Base-by-base conservation (phyloP, 768 basidiomycete species). In the Kwoniella bestiolae region DNA sequence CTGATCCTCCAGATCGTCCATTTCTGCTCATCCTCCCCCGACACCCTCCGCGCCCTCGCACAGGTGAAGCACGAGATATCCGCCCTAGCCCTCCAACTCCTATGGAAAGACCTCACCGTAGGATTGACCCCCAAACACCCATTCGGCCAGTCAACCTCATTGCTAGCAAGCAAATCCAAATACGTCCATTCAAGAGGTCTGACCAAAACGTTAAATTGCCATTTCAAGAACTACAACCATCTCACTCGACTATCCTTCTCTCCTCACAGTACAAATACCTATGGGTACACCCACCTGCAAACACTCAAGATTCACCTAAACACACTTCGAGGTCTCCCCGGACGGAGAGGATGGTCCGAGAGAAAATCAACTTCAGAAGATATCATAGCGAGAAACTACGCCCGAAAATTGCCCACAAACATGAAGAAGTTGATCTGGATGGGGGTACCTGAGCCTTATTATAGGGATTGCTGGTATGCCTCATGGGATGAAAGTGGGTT, bases 221-320 rank as follows among this genome's bases (percentile, higher is more conserved):
- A 55, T 55, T 55, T 55, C 11, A 34, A 32, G 2, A 55, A 55
- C 34, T 55, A 55, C 23, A 55, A 21, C n/a, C 34, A 55, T 35
- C 23, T 55, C 12, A 26, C 18, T 3, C 29, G 52, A 35, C n/a
- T 55, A 4, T 34, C 29, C 14, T n/a, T 26, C 8, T 7, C 14
- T 31, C 50, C 25, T 16, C n/a, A 52, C 7, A 28, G 1, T 31
- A 6, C 5, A 52, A 29, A 5, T 51, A 26, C 4, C 26, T 26
- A 26, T 28, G 28, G 31, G 21, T 55, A 32, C 23, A 21, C 14
- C 5, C 32, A 55, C 34, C 16, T 55, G 9, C 12, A 23, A 35
- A 55, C 32, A 8, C 11, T 55, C 12, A 55, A 55, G 34, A 34
- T 55, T n/a, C 52, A 55, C 34, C 34, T 55, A 21, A n/a, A 32